Conservation (phyloP, 345 rosid species). For the Rhodamnia rubescens region DNA sequence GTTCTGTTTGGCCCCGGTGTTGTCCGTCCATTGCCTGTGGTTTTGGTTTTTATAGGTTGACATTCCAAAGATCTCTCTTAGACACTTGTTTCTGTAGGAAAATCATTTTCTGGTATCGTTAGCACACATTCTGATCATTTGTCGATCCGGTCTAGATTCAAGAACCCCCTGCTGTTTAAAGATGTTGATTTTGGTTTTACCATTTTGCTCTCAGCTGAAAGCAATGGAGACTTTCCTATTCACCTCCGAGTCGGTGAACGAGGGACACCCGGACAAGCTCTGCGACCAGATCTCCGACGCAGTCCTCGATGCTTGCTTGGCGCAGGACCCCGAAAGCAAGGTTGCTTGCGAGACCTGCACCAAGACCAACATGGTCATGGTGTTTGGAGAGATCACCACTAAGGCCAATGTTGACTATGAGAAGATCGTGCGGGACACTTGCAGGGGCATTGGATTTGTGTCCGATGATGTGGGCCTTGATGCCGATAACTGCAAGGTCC, state of each 20-base stretch:
- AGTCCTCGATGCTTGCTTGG: slow-evolving; percentile 55
- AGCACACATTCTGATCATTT: background rate
- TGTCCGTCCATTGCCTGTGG: background rate
- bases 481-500: slow-evolving; percentile 59
- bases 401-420: slow-evolving; percentile 57
- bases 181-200: background rate
- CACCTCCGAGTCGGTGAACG: slow-evolving; percentile 68
- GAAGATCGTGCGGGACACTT: slow-evolving; percentile 58
- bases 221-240: slow-evolving; percentile 55
- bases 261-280: slow-evolving; percentile 76
- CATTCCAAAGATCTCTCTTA: background rate
- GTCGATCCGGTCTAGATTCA: background rate
- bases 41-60: background rate
- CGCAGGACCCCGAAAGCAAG: slow-evolving; percentile 63
- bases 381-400: slow-evolving; percentile 67
- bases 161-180: background rate
- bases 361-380: slow-evolving; percentile 79
- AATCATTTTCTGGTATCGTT: background rate
- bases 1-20: background rate
- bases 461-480: slow-evolving; percentile 57
- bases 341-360: slow-evolving; percentile 73
- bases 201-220: background rate
- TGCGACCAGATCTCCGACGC: slow-evolving; percentile 75
- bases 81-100: background rate
- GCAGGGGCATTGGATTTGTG: slow-evolving; percentile 50